Evolutionary conservation across 768 basidiomycete genomes (phyloP).

Genomic region (Lepiota brunneoincarnata): DNA sequence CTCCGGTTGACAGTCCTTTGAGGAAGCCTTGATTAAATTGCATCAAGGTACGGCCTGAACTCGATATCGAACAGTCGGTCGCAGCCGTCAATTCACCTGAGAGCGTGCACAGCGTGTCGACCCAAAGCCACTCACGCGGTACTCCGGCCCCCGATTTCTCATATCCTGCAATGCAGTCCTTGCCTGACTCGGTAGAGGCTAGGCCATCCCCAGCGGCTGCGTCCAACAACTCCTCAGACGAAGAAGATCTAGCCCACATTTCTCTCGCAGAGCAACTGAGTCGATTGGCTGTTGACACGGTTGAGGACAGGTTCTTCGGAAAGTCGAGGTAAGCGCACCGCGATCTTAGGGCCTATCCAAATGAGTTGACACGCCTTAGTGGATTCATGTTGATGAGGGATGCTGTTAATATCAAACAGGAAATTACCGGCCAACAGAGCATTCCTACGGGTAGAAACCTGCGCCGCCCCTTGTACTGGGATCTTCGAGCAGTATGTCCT

Average conservation of each 20-base stretch:
- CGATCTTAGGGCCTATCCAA: not conserved
- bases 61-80: slow-evolving; percentile 17
- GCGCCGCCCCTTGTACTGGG: slow-evolving; percentile 28
- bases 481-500: slow-evolving; percentile 24
- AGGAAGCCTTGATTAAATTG: not conserved
- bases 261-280: slow-evolving; percentile 29
- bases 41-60: slow-evolving; percentile 20
- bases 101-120: not conserved
- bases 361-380: slow-evolving; percentile 28
- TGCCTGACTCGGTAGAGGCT: slow-evolving; percentile 12
- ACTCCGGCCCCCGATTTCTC: slow-evolving; percentile 15
- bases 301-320: slow-evolving; percentile 40
- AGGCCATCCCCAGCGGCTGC: slow-evolving; percentile 11
- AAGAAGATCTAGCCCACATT: slow-evolving; percentile 31
- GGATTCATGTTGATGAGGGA: slow-evolving; percentile 39
- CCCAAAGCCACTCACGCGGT: slow-evolving; percentile 1
- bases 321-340: slow-evolving; percentile 28
- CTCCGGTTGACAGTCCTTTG: not conserved
- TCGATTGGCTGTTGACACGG: slow-evolving; percentile 24
- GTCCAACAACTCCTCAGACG: slow-evolving; percentile 20
- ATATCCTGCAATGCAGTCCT: slow-evolving; percentile 14
- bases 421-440: slow-evolving; percentile 26
- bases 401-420: slow-evolving; percentile 41
- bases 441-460: slow-evolving; percentile 14
- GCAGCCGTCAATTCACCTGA: slow-evolving; percentile 9